Percentiles rank a stretch among this genome's conserved stretches.
phyloP scores from a whole-genome alignment of 2,329 filamentous ascomycete species.

The Endocalyx cinctus region DNA sequence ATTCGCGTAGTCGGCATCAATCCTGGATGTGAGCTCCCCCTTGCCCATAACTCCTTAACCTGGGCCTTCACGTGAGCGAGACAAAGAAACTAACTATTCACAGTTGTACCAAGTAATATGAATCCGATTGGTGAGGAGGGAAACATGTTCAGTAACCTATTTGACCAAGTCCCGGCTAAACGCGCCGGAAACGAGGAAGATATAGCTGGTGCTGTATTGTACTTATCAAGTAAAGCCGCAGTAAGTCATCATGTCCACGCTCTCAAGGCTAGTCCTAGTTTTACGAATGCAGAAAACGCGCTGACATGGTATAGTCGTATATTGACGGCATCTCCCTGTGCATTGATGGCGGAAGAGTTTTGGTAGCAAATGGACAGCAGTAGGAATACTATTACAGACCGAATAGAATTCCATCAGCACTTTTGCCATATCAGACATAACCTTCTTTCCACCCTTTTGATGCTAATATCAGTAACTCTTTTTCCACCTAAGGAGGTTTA shows the following conservation, averaged over 20 bases:
- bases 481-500: too few species aligned
- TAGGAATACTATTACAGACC: conserved; percentile 21
- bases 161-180: conserved; percentile 28
- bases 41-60: not conserved
- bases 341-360: conserved; percentile 25
- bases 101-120: conserved; percentile 32
- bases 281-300: too few species aligned
- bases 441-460: too few species aligned
- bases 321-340: conserved; percentile 26
- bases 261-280: too few species aligned
- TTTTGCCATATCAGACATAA: too few species aligned
- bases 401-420: too few species aligned
- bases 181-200: conserved; percentile 26
- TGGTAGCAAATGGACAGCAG: conserved; percentile 25
- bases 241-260: conserved; percentile 14
- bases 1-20: conserved; percentile 30
- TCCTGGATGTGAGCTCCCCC: conserved; percentile 23
- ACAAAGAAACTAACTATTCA: not conserved
- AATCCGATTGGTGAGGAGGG: conserved; percentile 27
- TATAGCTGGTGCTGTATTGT: conserved; percentile 26
- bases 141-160: conserved; percentile 27
- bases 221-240: conserved; percentile 26
- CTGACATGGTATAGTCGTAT: conserved; percentile 20
- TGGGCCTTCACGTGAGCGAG: too few species aligned
- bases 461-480: too few species aligned